These are phyloP conservation scores for Fusarium sp. DNA, from an alignment of 2,329 filamentous ascomycete species.

Conservation along the genomic window DNA sequence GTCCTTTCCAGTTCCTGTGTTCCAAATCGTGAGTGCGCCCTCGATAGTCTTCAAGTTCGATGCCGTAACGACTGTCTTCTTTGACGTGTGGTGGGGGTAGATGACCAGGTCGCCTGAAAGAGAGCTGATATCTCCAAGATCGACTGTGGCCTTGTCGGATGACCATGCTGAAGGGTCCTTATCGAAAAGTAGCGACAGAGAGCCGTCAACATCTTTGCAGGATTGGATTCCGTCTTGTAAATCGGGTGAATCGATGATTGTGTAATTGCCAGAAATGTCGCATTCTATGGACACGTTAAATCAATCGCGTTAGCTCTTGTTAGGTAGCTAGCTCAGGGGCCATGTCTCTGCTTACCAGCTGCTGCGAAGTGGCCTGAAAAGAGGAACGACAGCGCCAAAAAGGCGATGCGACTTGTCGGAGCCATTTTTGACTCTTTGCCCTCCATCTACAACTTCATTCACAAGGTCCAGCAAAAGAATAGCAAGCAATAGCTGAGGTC, in stretches of 20 bases:
- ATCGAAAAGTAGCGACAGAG: constrained; percentile 47
- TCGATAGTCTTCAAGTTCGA: constrained; percentile 41
- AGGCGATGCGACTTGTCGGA: constrained; percentile 43
- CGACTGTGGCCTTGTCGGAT: constrained; percentile 42
- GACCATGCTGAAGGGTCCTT: constrained; percentile 44
- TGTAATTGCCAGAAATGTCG: constrained; percentile 47
- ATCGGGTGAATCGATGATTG: constrained; percentile 44
- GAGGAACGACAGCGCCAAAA: constrained; percentile 45
- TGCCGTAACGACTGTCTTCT: constrained; percentile 44
- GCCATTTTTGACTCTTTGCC: constrained; percentile 43
- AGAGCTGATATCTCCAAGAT: constrained; percentile 43
- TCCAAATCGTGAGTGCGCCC: constrained; percentile 45
- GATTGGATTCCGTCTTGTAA: constrained; percentile 40
- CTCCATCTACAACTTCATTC: constrained; percentile 36
- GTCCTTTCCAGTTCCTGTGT: constrained; percentile 35
- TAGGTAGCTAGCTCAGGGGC: neutral
- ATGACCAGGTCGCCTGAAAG: constrained; percentile 46
- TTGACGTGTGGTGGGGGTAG: constrained; percentile 43
- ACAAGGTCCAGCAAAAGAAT: constrained; percentile 13
- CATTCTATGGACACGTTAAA: constrained; percentile 41
- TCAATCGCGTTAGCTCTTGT: constrained; percentile 12
- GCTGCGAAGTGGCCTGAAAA: constrained; percentile 38
- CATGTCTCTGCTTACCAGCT: constrained; percentile 38
- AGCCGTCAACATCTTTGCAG: constrained; percentile 47
- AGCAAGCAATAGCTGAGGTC: neutral